Evolutionary conservation across 495 filamentous ascomycete genomes (phyloP).

Genomic region (Penicillium waksmanii): DNA sequence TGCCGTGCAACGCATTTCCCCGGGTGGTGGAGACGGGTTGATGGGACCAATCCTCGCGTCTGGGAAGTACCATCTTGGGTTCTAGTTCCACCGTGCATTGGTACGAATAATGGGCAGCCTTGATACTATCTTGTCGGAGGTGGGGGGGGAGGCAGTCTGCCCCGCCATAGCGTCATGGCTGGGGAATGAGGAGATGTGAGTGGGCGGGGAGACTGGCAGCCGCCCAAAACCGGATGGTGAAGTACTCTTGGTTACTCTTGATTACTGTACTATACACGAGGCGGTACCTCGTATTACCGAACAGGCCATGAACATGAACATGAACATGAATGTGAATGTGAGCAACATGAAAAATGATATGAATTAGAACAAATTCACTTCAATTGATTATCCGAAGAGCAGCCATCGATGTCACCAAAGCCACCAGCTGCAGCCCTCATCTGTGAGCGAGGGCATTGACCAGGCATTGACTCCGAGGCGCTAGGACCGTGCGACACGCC

Average conservation of each 20-base stretch:
- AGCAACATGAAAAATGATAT: neutral
- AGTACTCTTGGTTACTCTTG: neutral
- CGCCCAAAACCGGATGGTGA: conserved; percentile 8
- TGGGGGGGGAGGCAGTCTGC: conserved; percentile 8
- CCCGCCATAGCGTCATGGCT: conserved; percentile 30
- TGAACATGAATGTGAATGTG: too few species aligned
- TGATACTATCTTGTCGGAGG: conserved; percentile 14
- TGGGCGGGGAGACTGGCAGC: conserved; percentile 8
- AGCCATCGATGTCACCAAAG: conserved; percentile 8
- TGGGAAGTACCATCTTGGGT: neutral
- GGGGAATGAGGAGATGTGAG: conserved; percentile 11
- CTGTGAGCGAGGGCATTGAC: neutral
- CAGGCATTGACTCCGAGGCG: conserved; percentile 2
- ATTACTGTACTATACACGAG: neutral
- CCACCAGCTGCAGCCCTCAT: conserved; percentile 1
- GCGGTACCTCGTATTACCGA: conserved; percentile 5
- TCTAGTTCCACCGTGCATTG: neutral
- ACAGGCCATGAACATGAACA: neutral
- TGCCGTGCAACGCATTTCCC: conserved; percentile 22
- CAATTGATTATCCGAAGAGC: neutral
- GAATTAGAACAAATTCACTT: neutral
- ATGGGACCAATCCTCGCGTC: conserved; percentile 20
- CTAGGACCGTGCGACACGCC: conserved; percentile 15
- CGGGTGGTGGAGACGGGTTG: conserved; percentile 22
- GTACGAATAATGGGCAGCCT: conserved; percentile 4